These are phyloP conservation scores for Nyctanthes arbortristis DNA, from an alignment of 257 asterid species.

Conservation along the genomic window DNA sequence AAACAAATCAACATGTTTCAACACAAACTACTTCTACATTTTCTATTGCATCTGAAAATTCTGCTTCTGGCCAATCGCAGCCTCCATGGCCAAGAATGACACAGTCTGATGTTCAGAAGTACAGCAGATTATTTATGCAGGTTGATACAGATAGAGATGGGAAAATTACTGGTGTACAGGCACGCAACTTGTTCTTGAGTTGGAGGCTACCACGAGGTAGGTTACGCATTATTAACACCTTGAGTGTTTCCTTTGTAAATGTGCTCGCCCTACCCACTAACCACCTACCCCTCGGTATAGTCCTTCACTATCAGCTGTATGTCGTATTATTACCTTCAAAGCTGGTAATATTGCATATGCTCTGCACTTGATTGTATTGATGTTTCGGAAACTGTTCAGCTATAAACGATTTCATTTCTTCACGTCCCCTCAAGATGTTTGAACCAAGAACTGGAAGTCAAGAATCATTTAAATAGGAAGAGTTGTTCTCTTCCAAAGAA, in stretches of 20 bases:
- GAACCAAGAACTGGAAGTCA: too few relatives aligned
- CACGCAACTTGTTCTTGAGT: slow-evolving; percentile 89
- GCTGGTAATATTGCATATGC: too few relatives aligned
- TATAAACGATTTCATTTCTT: too few relatives aligned
- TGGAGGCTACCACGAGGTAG: slow-evolving; percentile 95
- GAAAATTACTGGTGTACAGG: slow-evolving; percentile 89
- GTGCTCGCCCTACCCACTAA: too few relatives aligned
- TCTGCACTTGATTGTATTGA: too few relatives aligned
- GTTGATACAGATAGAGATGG: slow-evolving; percentile 97
- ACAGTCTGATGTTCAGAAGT: slow-evolving; percentile 80
- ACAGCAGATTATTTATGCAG: slow-evolving; percentile 80
- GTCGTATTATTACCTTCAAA: too few relatives aligned
- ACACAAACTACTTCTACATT: slow-evolving; percentile 44
- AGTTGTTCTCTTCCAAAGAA: too few relatives aligned
- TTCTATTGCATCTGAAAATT: slow-evolving; percentile 53
- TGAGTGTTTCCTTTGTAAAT: not conserved
- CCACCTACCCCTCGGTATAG: too few relatives aligned
- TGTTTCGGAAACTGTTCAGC: too few relatives aligned
- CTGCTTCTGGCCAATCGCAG: slow-evolving; percentile 48
- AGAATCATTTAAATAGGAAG: too few relatives aligned
- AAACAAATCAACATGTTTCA: slow-evolving; percentile 48
- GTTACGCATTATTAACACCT: slow-evolving; percentile 10
- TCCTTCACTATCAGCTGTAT: too few relatives aligned
- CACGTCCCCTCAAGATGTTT: too few relatives aligned
- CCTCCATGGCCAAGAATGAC: slow-evolving; percentile 90